Conservation (phyloP, 371 early-diverging fungal species). For the Rhizopus arrhizus region DNA sequence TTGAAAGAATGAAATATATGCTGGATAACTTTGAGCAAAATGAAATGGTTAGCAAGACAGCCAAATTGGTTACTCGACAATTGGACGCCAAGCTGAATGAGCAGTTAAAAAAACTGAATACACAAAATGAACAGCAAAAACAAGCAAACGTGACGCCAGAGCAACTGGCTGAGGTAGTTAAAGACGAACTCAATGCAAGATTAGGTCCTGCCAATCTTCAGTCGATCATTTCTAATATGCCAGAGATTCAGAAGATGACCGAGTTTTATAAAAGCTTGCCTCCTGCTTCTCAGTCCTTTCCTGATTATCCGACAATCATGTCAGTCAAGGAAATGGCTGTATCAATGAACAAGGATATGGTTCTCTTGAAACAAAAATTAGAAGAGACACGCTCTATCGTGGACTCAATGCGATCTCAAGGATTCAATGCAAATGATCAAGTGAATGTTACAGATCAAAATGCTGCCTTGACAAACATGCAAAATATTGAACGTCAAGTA, state of each 20-base stretch:
- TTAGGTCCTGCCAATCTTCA: slow-evolving; percentile 6
- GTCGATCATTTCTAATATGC: slow-evolving; percentile 3
- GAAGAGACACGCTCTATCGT: slow-evolving; percentile 11
- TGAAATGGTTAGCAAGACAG: not conserved
- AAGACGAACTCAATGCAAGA: not conserved
- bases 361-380: not conserved
- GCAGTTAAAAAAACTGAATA: slow-evolving; percentile 2
- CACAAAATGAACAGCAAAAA: not conserved
- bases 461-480: slow-evolving; percentile 14
- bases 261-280: not conserved
- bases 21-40: slow-evolving; percentile 1
- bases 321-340: not conserved
- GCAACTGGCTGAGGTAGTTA: not conserved
- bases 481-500: slow-evolving; percentile 16
- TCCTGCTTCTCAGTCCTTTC: not conserved
- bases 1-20: slow-evolving; percentile 6
- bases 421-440: not conserved
- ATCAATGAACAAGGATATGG: not conserved
- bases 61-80: not conserved
- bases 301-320: not conserved
- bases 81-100: slow-evolving; percentile 8
- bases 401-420: slow-evolving; percentile 6
- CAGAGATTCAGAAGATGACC: slow-evolving; percentile 10
- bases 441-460: not conserved
- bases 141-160: not conserved